Percentiles rank a stretch among this genome's conserved stretches.
Conservation (phyloP, 768 basidiomycete genomes). For the Agaricus blazei region DNA sequence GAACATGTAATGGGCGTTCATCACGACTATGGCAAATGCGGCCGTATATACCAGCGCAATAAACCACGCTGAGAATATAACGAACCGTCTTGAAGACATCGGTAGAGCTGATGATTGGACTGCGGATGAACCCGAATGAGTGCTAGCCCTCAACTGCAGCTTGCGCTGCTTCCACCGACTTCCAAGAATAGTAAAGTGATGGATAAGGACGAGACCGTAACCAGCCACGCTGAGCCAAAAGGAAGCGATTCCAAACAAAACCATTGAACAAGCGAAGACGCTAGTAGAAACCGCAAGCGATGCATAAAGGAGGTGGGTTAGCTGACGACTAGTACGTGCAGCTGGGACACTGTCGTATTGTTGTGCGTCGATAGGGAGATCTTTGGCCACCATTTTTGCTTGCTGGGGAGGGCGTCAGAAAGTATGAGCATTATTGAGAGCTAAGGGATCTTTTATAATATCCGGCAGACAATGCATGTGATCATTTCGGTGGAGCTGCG, state of each 20-base stretch:
- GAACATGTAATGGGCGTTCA: background rate
- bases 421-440: too few species aligned
- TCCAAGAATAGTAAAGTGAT: background rate
- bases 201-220: background rate
- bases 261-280: slow-evolving; percentile 2
- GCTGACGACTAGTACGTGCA: background rate
- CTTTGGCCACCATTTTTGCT: too few species aligned
- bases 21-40: background rate
- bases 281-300: background rate
- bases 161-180: background rate
- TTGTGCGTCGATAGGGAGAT: background rate
- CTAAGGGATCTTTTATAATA: too few species aligned
- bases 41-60: background rate
- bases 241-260: background rate
- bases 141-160: background rate
- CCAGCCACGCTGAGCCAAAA: slow-evolving; percentile 1
- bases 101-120: background rate
- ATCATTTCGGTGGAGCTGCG: too few species aligned
- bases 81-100: background rate
- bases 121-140: background rate
- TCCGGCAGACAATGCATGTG: too few species aligned
- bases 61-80: background rate
- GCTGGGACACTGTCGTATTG: background rate
- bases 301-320: background rate
- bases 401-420: too few species aligned